Evolutionary conservation across 208 protist species (phyloP).

Genomic region (Herpetomonas tarakana): DNA sequence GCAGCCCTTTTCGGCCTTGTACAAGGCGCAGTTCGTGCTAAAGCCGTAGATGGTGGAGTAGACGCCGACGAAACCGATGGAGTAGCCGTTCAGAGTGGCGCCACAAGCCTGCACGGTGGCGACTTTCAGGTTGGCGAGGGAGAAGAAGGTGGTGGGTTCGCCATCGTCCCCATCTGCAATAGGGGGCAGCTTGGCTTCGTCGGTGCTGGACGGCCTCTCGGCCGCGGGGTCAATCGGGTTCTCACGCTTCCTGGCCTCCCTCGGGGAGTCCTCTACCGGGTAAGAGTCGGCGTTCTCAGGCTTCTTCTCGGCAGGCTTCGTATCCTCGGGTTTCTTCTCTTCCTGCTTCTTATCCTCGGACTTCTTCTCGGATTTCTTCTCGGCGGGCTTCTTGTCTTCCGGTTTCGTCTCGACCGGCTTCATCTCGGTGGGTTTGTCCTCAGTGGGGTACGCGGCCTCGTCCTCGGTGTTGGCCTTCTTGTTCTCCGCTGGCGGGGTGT

Average conservation of each 20-base stretch:
- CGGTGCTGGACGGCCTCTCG: neutral
- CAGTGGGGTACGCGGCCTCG: too few species aligned
- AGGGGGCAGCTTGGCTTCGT: neutral
- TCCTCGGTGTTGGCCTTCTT: too few species aligned
- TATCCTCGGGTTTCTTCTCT: neutral
- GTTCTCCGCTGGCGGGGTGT: too few species aligned
- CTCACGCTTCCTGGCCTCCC: neutral
- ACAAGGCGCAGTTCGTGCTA: constrained; percentile 55
- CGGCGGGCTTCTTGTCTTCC: constrained; percentile 4
- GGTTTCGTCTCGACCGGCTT: constrained; percentile 2
- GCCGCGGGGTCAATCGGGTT: constrained; percentile 6
- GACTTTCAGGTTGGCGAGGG: constrained; percentile 45
- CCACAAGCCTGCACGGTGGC: constrained; percentile 40
- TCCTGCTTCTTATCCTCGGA: neutral
- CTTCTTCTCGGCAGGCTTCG: too few species aligned
- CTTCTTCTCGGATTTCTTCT: too few species aligned
- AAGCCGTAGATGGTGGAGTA: constrained; percentile 57
- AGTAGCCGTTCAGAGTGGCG: constrained; percentile 61
- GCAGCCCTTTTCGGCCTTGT: constrained; percentile 27
- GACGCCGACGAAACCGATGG: constrained; percentile 72
- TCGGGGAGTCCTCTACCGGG: too few species aligned
- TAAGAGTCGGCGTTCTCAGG: too few species aligned
- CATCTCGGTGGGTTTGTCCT: constrained; percentile 8
- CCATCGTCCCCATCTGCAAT: constrained; percentile 10
- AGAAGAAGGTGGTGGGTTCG: constrained; percentile 27